These are phyloP conservation scores for Barnettozyma wickerhamii DNA, from an alignment of 805 yeast genomes.

Conservation along the genomic window DNA sequence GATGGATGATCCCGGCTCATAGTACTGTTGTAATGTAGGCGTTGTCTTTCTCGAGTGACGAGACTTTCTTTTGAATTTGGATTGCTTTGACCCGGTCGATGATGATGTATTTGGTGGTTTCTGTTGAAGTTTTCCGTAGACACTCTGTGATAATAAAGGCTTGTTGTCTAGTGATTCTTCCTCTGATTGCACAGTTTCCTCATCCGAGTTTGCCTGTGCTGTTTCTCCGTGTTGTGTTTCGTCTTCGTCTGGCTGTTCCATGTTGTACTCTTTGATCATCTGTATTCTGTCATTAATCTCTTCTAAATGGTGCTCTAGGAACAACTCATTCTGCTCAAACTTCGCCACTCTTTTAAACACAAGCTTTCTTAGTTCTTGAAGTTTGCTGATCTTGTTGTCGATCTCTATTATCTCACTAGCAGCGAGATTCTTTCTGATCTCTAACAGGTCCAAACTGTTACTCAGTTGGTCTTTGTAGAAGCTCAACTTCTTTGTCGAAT, in stretches of 20 bases:
- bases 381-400: slow-evolving; percentile 49
- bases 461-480: slow-evolving; percentile 36
- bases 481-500: slow-evolving; percentile 35
- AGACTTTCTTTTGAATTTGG: slow-evolving; percentile 25
- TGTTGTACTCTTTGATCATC: slow-evolving; percentile 37
- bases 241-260: slow-evolving; percentile 27
- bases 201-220: slow-evolving; percentile 6
- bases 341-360: slow-evolving; percentile 56
- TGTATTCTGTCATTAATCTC: slow-evolving; percentile 41
- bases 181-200: slow-evolving; percentile 7
- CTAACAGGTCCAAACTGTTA: slow-evolving; percentile 48
- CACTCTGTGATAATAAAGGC: slow-evolving; percentile 38
- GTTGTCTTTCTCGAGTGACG: slow-evolving; percentile 42
- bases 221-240: slow-evolving; percentile 9
- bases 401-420: slow-evolving; percentile 61
- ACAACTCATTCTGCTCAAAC: slow-evolving; percentile 58
- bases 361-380: slow-evolving; percentile 46
- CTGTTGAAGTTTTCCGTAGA: slow-evolving; percentile 39
- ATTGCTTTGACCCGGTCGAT: neutral
- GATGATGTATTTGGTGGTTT: slow-evolving; percentile 23
- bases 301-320: slow-evolving; percentile 43
- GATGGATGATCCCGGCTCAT: slow-evolving; percentile 54
- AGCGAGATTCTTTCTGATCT: slow-evolving; percentile 60
- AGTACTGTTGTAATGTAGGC: slow-evolving; percentile 63
- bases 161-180: slow-evolving; percentile 11